These are phyloP conservation scores for Quercus aquifolioides DNA, from an alignment of 306 rosid genomes.

Conservation along the genomic window DNA sequence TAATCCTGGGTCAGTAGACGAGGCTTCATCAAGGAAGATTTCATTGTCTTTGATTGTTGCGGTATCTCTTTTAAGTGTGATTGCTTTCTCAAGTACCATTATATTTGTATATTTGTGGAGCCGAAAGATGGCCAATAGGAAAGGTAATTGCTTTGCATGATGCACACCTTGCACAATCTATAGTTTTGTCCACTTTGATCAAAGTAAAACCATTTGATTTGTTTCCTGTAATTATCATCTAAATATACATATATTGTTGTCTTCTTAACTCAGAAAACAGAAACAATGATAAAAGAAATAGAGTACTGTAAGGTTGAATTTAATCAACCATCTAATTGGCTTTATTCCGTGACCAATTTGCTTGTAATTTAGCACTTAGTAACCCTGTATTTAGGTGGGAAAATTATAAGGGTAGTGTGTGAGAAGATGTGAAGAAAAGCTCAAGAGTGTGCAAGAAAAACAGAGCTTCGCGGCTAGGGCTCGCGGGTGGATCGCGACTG, in stretches of 20 bases:
- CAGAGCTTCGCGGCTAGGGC: no score
- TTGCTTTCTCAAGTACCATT: conserved; percentile 2
- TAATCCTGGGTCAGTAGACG: neutral
- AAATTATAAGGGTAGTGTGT: no score
- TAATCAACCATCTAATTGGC: no score
- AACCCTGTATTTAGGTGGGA: no score
- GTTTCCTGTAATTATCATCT: no score
- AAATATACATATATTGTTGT: neutral
- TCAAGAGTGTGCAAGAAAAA: no score
- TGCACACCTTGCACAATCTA: neutral
- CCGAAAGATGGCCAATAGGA: neutral
- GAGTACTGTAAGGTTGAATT: no score
- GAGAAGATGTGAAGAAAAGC: no score
- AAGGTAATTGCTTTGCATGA: conserved; percentile 14
- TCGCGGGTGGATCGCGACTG: no score
- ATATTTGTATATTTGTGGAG: neutral
- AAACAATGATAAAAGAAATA: neutral
- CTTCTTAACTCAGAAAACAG: conserved; percentile 18
- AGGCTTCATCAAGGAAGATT: neutral
- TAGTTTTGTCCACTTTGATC: neutral
- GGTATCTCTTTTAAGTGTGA: neutral
- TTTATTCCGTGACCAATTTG: no score
- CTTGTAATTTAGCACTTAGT: no score
- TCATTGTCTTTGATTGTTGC: neutral
- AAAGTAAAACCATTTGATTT: neutral